Evolutionary conservation across 208 protist genomes (phyloP).

Genomic region (Borovskyia barvae): DNA sequence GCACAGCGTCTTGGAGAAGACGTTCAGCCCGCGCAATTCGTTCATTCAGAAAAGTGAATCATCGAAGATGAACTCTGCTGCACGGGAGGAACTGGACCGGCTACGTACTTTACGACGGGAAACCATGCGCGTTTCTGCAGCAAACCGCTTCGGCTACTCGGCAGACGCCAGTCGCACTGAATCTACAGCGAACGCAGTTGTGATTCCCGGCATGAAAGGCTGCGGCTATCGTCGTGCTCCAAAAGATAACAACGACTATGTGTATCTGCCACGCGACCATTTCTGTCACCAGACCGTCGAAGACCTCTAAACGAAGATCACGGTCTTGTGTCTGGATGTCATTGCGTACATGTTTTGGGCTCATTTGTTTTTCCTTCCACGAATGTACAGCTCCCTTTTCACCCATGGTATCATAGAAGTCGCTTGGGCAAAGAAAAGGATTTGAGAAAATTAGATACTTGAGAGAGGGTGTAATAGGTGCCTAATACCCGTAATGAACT

Average conservation of each 20-base stretch:
- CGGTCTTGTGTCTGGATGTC: constrained; percentile 21
- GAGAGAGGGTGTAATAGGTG: too few species aligned
- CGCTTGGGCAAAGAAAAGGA: too few species aligned
- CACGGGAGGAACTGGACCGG: constrained; percentile 51
- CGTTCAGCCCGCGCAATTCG: constrained; percentile 31
- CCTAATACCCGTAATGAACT: too few species aligned
- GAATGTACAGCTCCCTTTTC: too few species aligned
- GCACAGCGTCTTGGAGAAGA: constrained; percentile 59
- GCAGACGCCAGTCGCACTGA: background rate
- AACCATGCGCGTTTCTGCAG: constrained; percentile 22
- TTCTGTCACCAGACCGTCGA: constrained; percentile 60
- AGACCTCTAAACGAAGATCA: constrained; percentile 35
- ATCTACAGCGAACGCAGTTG: constrained; percentile 10
- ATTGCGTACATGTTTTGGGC: background rate
- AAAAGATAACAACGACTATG: constrained; percentile 47
- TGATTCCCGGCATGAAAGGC: constrained; percentile 56
- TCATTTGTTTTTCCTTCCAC: too few species aligned
- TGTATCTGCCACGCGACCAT: constrained; percentile 66
- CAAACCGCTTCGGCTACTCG: background rate
- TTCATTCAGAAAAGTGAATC: constrained; percentile 13
- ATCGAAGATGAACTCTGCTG: background rate
- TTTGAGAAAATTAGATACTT: too few species aligned
- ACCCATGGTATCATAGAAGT: too few species aligned
- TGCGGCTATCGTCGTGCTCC: constrained; percentile 54
- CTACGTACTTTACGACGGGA: constrained; percentile 47